Base-by-base conservation (phyloP, 805 yeast species). In the Candida anglica region DNA sequence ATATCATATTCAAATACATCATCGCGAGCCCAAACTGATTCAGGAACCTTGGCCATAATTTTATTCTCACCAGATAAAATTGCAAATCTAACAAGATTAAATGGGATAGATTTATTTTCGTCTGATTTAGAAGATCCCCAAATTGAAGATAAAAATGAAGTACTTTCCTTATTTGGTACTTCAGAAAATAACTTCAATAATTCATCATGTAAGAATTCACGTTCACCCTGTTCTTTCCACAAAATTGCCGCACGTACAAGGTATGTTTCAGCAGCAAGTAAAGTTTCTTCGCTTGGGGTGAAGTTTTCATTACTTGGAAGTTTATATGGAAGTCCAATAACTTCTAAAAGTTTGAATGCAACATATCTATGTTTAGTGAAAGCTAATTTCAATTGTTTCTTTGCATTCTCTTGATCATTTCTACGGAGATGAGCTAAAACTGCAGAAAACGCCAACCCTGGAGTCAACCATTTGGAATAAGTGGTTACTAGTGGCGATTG, bases 1-100 rank as follows among this genome's bases (percentile, higher is more conserved):
- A 81, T 72, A 53, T 84, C 94, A 49, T 73, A 84, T 44, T 84
- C 94, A 48, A 64, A 77, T 11, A 79, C 68, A 36, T 81, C 81
- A 35, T 79, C 68, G 17, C 71, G 52, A 2, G 71, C 69, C 84
- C 87, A 84, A 16, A 81, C 66, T 2, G 56, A 45, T 17, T 66
- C 48, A 1, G 94, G 94, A 16, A 83, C 65, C 43, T 75, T 73
- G 1, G 86, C 85, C 83, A 84, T 77, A 1, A 81, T 70, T 27
- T 76, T 71, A 16, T 76, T 77, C 52, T 83, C 93, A 13, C 83
- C 85, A 0, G 88, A 79, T 27, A 84, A 56, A 20, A 84, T 69
- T 2, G 79, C 81, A 55, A 82, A 81, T 37, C 95, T 66, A 9
- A 83, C 45, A 38, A 85, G 62, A 47, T 81, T 83, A 4, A 58